Conservation (phyloP, 2,329 filamentous ascomycete genomes). For the Calonectria multiphialidica region DNA sequence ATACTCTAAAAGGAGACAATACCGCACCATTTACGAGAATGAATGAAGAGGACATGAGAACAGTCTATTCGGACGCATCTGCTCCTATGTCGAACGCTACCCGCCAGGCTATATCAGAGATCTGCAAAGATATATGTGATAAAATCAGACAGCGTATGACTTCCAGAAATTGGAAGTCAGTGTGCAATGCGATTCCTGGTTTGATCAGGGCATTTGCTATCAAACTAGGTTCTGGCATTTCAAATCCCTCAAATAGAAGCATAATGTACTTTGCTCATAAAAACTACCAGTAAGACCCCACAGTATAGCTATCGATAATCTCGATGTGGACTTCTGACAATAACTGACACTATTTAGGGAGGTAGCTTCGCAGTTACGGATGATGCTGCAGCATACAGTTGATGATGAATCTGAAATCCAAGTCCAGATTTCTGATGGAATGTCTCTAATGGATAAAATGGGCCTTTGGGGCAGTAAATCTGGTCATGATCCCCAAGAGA, state of each 20-base stretch:
- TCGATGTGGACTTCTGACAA: background rate
- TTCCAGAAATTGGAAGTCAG: background rate
- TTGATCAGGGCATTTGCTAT: background rate
- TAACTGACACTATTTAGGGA: background rate
- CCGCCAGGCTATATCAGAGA: background rate
- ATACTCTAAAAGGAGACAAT: too few relatives aligned
- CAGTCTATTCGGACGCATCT: background rate
- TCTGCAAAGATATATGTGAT: background rate
- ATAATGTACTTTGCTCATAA: background rate
- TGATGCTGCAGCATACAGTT: background rate
- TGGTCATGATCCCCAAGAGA: background rate
- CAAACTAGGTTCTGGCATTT: background rate
- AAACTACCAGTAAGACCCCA: background rate
- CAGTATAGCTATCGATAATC: background rate
- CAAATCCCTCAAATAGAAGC: background rate
- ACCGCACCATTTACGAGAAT: too few relatives aligned
- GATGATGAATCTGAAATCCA: background rate
- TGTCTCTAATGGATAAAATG: conserved; percentile 9
- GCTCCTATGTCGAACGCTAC: background rate
- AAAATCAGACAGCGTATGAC: background rate
- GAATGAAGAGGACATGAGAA: background rate
- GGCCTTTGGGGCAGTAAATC: background rate
- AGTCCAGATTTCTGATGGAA: background rate
- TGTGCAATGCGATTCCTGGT: background rate
- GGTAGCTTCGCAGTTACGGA: background rate